These are phyloP conservation scores for Neurospora tetrasperma DNA, from an alignment of 495 filamentous ascomycete species.

Conservation along the genomic window DNA sequence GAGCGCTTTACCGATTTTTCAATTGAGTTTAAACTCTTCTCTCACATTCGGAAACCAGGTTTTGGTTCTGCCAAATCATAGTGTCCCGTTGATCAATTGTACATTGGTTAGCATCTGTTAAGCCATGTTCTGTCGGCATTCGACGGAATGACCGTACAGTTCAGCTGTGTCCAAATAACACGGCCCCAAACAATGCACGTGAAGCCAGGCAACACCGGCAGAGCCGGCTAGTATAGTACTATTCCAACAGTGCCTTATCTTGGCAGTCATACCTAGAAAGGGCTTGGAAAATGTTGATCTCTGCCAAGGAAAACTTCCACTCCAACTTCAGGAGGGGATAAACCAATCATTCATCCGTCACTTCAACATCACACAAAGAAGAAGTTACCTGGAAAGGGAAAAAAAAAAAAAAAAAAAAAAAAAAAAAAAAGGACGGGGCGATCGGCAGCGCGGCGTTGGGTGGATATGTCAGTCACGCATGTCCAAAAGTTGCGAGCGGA, in stretches of 20 bases:
- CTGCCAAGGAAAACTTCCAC: not conserved
- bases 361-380: not conserved
- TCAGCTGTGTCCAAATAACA: not conserved
- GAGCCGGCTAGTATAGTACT: not conserved
- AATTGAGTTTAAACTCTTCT: not conserved
- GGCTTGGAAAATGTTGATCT: not conserved
- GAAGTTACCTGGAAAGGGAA: too few species aligned
- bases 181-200: not conserved
- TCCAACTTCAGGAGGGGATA: not conserved
- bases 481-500: not conserved
- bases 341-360: not conserved
- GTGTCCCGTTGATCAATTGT: not conserved
- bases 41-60: not conserved
- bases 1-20: too few species aligned
- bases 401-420: too few species aligned
- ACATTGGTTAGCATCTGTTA: not conserved
- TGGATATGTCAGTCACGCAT: not conserved
- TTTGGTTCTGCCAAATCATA: not conserved
- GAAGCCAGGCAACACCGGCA: not conserved
- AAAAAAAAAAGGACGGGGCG: too few species aligned
- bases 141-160: not conserved
- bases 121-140: not conserved
- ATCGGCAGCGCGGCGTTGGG: not conserved
- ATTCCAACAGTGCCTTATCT: not conserved
- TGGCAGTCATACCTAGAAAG: not conserved